Evolutionary conservation across 495 filamentous ascomycete species (phyloP), one percentile per base, ranked within the genome.

Genomic region (Lineolata rhizophorae): DNA sequence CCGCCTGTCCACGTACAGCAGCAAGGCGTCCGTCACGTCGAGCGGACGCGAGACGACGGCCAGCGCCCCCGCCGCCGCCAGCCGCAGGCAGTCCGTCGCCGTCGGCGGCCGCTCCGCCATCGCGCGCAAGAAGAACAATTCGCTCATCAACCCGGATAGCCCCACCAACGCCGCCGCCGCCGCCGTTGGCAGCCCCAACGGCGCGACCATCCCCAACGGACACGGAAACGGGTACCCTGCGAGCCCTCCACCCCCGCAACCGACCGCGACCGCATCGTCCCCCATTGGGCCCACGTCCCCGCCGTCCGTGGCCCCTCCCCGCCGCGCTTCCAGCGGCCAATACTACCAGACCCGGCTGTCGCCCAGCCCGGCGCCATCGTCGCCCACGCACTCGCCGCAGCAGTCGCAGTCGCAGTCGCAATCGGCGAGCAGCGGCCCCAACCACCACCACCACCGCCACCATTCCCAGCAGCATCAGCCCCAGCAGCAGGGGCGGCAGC

Each of bases 81-180:
- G n/a, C 13, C 33, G 40, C n/a, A 31, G 39, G 4, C 37, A 43
- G 17, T 35, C 40, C 10, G 8, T 38, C 24, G 36, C 43, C 4
- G 43, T 46, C 20, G 43, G 43, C 16, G 43, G 39, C 11, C 39
- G 43, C 6, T 43, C 43, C 13, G 43, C 43, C 14, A 28, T 38
- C 5, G 30, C 29, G 6, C 36, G 43, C 20, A 30, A 38, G 20
- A 28, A 27, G 4, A 42, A 32, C 5, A 8, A n/a, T 20, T 43
- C 34, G 1, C 38, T 40, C 8, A 43, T 46, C 30, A n/a, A n/a
- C n/a, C n/a, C n/a, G n/a, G n/a, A 39, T 42, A 36, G 40, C 35
- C 22, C 17, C 30, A 22, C 24, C 40, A 15, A 32, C 39, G 15
- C 15, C 14, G 20, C 32, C 35, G 27, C n/a, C n/a, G n/a, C n/a